phyloP scores from a whole-genome alignment of 106 monocot genomes.

The Phalaenopsis equestris region DNA sequence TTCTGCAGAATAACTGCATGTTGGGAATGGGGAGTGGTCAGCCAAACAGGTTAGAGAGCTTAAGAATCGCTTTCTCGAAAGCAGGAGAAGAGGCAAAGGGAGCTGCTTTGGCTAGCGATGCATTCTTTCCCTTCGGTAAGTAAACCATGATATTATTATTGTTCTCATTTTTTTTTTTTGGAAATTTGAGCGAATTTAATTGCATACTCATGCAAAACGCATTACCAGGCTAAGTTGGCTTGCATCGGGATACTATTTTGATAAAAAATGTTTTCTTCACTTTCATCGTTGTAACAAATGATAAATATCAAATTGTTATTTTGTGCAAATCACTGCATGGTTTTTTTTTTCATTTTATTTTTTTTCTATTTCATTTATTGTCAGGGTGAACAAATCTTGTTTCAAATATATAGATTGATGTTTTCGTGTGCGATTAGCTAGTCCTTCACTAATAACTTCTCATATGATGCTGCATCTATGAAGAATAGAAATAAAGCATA shows the following conservation, averaged over 20 bases:
- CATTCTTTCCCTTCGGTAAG: constrained; percentile 96
- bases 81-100: constrained; percentile 91
- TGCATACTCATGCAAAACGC: no score
- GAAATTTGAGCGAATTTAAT: no score
- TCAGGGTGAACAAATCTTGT: background rate
- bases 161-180: no score
- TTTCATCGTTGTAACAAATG: background rate
- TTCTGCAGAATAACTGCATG: constrained; percentile 82
- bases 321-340: background rate
- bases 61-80: constrained; percentile 87
- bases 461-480: background rate
- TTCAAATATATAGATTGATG: background rate
- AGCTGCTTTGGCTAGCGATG: constrained; percentile 95
- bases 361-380: background rate
- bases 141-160: background rate
- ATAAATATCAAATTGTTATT: background rate
- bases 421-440: background rate
- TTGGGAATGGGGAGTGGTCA: constrained; percentile 99
- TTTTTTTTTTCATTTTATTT: background rate
- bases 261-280: background rate
- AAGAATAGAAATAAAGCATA: background rate
- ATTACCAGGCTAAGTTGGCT: no score
- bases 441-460: background rate
- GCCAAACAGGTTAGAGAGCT: constrained; percentile 81
- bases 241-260: no score